These are phyloP conservation scores for Arachis hypogaea DNA, from an alignment of 306 rosid genomes.

Conservation along the genomic window DNA sequence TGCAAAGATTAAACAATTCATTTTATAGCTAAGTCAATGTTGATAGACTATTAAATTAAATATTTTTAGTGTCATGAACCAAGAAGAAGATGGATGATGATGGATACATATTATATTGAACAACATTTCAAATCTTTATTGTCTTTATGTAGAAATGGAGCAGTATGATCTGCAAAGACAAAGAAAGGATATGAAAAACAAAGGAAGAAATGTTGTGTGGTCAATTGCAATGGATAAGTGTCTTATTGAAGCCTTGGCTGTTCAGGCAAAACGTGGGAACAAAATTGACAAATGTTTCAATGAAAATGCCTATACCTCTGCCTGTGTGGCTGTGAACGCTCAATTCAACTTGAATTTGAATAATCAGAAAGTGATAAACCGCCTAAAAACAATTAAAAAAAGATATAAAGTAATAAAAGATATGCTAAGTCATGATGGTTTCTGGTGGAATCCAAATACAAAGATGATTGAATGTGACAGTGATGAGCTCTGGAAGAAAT, in stretches of 20 bases:
- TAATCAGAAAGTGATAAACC: conserved; percentile 80
- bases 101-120: conserved; percentile 18
- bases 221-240: conserved; percentile 83
- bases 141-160: conserved; percentile 59
- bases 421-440: conserved; percentile 70
- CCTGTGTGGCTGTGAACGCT: conserved; percentile 75
- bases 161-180: conserved; percentile 63
- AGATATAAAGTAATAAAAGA: conserved; percentile 75
- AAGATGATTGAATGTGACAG: conserved; percentile 68
- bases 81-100: background rate
- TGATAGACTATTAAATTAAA: background rate
- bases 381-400: conserved; percentile 82
- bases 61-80: background rate
- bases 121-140: background rate
- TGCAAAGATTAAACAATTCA: background rate
- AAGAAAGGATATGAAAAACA: conserved; percentile 71
- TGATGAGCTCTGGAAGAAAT: conserved; percentile 77
- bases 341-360: conserved; percentile 72
- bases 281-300: conserved; percentile 80
- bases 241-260: conserved; percentile 69
- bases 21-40: conserved; percentile 1
- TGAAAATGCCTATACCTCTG: conserved; percentile 82
- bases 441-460: conserved; percentile 69
- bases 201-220: conserved; percentile 89
- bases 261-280: conserved; percentile 79